Evolutionary conservation across 2,329 filamentous ascomycete genomes (phyloP).

Genomic region (Spiromastix sp.): DNA sequence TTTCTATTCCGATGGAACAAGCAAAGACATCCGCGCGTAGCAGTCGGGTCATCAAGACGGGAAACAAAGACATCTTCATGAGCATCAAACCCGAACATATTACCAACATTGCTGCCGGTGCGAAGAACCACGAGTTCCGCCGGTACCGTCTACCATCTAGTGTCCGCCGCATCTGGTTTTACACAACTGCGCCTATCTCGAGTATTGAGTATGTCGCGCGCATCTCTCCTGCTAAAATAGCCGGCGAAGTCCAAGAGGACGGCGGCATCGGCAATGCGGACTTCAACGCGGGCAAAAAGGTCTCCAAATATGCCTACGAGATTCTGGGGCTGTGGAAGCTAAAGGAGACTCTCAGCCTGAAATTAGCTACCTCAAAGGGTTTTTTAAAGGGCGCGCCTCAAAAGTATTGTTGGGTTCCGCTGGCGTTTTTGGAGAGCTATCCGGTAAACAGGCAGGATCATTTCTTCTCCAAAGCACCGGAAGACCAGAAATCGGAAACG

Average conservation of each 20-base stretch:
- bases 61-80: slow-evolving; percentile 8
- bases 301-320: slow-evolving; percentile 42
- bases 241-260: slow-evolving; percentile 37
- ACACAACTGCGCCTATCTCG: slow-evolving; percentile 38
- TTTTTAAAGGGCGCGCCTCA: slow-evolving; percentile 43
- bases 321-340: slow-evolving; percentile 51
- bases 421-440: too few species aligned
- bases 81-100: slow-evolving; percentile 7
- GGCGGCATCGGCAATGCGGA: slow-evolving; percentile 42
- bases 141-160: slow-evolving; percentile 45
- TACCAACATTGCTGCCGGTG: slow-evolving; percentile 37
- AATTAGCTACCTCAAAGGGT: slow-evolving; percentile 44
- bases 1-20: too few species aligned
- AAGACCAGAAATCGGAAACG: too few species aligned
- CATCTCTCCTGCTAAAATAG: slow-evolving; percentile 38
- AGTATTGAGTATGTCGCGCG: slow-evolving; percentile 51
- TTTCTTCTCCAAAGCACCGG: too few species aligned
- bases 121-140: slow-evolving; percentile 46
- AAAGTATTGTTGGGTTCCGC: too few species aligned
- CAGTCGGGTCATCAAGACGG: slow-evolving; percentile 1
- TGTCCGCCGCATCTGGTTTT: slow-evolving; percentile 54
- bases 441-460: too few species aligned
- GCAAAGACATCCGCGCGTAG: too few species aligned
- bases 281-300: slow-evolving; percentile 36
- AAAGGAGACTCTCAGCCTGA: slow-evolving; percentile 47